phyloP scores from a whole-genome alignment of 2,329 filamentous ascomycete genomes.

The Ascochyta clinopodiicola region DNA sequence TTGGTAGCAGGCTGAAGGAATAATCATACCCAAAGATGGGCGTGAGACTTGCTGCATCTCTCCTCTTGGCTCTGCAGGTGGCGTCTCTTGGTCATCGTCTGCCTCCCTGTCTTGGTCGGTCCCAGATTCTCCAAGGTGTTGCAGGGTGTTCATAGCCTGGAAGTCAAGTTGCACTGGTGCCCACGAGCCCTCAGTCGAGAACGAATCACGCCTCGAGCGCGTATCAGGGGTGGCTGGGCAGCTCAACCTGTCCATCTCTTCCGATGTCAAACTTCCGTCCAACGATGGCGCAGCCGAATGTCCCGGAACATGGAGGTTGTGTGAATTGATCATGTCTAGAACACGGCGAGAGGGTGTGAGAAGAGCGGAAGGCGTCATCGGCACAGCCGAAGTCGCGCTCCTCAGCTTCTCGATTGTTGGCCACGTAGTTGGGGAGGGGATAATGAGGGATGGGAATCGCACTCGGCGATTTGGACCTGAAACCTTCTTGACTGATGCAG shows the following conservation, averaged over 20 bases:
- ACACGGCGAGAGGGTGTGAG: constrained; percentile 79
- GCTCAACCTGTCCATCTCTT: constrained; percentile 83
- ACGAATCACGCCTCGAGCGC: constrained; percentile 45
- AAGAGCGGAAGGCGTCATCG: constrained; percentile 55
- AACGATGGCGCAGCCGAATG: constrained; percentile 84
- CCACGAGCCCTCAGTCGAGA: constrained; percentile 69
- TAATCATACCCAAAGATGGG: constrained; percentile 54
- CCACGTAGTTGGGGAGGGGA: constrained; percentile 65
- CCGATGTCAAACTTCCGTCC: constrained; percentile 86
- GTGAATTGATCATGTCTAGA: constrained; percentile 70
- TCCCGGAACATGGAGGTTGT: constrained; percentile 69
- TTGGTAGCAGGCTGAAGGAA: constrained; percentile 29
- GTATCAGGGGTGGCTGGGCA: constrained; percentile 81
- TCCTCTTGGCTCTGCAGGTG: constrained; percentile 56
- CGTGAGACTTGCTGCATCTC: constrained; percentile 67
- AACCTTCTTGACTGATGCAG: constrained; percentile 58
- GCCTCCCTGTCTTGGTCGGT: constrained; percentile 22
- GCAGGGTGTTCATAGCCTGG: constrained; percentile 79
- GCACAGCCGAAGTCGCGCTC: constrained; percentile 61
- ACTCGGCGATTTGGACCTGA: constrained; percentile 48
- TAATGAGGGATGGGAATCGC: constrained; percentile 64
- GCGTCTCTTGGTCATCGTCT: constrained; percentile 34
- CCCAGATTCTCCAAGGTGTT: constrained; percentile 64
- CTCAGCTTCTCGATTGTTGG: constrained; percentile 63
- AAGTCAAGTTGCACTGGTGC: constrained; percentile 69